Evolutionary conservation across 176 grass and related monocot genomes (phyloP).

Genomic region (Tillandsia leiboldiana): DNA sequence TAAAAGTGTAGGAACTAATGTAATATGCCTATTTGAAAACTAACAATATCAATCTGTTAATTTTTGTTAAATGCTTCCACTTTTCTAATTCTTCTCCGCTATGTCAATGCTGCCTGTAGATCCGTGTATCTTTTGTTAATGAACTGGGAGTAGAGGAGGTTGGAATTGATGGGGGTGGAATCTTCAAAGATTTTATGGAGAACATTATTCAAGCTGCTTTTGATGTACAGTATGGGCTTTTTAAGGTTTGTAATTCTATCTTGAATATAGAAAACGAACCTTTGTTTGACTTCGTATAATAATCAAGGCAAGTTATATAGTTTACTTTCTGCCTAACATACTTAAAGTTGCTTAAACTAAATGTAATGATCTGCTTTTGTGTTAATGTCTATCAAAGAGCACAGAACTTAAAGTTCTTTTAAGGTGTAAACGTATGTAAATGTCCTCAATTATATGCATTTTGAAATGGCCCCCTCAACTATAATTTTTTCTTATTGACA

Average conservation of each 20-base stretch:
- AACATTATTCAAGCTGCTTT: constrained; percentile 96
- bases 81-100: not conserved
- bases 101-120: constrained; percentile 41
- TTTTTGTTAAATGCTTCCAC: not conserved
- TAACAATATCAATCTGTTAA: no score
- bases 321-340: not conserved
- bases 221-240: constrained; percentile 87
- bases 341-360: constrained; percentile 3
- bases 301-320: not conserved
- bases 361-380: constrained; percentile 1
- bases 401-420: no score
- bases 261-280: not conserved
- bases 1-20: no score
- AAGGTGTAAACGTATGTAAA: no score
- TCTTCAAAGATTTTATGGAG: constrained; percentile 99
- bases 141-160: constrained; percentile 88
- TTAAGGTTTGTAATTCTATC: constrained; percentile 56
- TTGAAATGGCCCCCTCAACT: no score
- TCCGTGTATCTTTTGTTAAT: constrained; percentile 81
- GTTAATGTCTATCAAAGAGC: not conserved
- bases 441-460: no score
- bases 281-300: not conserved
- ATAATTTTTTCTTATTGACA: no score
- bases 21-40: no score
- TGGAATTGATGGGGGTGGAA: constrained; percentile 96